Conservation (phyloP, 805 yeast genomes). For the Candida maltosa region DNA sequence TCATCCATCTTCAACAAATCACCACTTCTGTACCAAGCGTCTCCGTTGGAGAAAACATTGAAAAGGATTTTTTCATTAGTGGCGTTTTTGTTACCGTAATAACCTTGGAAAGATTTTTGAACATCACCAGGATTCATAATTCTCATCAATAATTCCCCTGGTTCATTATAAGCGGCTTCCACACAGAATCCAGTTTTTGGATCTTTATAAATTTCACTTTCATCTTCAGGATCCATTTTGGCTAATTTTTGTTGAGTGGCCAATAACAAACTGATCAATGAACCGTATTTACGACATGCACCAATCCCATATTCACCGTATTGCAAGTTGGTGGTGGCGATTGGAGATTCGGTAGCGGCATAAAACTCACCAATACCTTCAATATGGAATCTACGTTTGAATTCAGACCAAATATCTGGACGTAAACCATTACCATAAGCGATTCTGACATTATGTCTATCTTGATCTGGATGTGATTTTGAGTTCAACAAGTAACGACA, state of each 20-base stretch:
- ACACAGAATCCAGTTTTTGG: conserved; percentile 60
- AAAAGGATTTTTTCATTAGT: conserved; percentile 71
- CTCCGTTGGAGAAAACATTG: conserved; percentile 79
- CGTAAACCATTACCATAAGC: conserved; percentile 93
- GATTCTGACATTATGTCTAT: conserved; percentile 53
- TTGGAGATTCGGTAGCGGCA: conserved; percentile 90
- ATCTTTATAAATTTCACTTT: conserved; percentile 66
- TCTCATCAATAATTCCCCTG: conserved; percentile 85
- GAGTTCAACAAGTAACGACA: conserved; percentile 79
- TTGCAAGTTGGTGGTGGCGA: conserved; percentile 81
- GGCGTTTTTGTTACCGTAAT: conserved; percentile 74
- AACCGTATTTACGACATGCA: conserved; percentile 80
- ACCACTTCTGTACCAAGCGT: conserved; percentile 88
- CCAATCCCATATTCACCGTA: conserved; percentile 79
- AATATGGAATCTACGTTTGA: conserved; percentile 74
- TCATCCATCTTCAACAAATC: conserved; percentile 72
- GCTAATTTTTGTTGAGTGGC: conserved; percentile 58
- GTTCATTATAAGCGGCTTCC: conserved; percentile 54
- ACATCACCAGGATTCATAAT: conserved; percentile 61
- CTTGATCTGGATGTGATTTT: conserved; percentile 63
- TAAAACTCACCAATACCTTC: conserved; percentile 83
- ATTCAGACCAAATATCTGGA: conserved; percentile 80
- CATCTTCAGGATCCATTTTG: conserved; percentile 78
- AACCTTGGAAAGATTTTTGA: conserved; percentile 85
- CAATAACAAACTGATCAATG: conserved; percentile 49